Percentiles rank a stretch among this genome's conserved stretches.
These are phyloP conservation scores for Aspergillus jensenii DNA, from an alignment of 2,329 filamentous ascomycete genomes.

Conservation along the genomic window DNA sequence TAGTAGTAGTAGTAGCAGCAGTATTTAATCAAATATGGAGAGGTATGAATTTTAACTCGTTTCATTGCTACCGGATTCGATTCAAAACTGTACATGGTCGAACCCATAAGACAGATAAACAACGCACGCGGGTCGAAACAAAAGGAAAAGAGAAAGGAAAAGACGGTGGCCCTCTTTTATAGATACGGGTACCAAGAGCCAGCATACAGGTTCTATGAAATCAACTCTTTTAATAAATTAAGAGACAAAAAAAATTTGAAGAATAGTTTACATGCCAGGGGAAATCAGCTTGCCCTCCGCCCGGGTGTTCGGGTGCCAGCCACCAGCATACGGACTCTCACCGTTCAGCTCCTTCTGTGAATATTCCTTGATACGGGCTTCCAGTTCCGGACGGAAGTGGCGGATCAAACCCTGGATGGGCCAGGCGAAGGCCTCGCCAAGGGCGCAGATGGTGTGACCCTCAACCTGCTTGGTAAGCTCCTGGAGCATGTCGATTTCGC, in stretches of 20 bases:
- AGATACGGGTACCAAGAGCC: not conserved
- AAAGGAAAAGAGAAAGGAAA: not conserved
- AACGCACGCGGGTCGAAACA: not conserved
- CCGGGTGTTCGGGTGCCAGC: slow-evolving; percentile 74
- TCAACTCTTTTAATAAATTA: slow-evolving; percentile 4
- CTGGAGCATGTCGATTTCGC: slow-evolving; percentile 99
- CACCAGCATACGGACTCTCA: slow-evolving; percentile 71
- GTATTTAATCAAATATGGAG: no score
- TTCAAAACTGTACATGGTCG: slow-evolving; percentile 10
- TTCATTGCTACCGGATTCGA: slow-evolving; percentile 9
- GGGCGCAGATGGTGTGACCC: slow-evolving; percentile 96
- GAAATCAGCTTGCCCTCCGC: slow-evolving; percentile 81
- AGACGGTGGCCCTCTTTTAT: not conserved
- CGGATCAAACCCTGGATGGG: slow-evolving; percentile 96
- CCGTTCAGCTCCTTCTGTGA: slow-evolving; percentile 70
- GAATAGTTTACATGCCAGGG: slow-evolving; percentile 80
- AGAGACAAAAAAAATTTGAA: not conserved
- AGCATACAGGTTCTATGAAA: not conserved
- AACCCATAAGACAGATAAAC: slow-evolving; percentile 2
- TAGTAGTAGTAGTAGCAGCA: no score
- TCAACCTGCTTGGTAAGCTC: slow-evolving; percentile 99
- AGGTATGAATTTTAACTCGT: not conserved
- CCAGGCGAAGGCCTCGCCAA: slow-evolving; percentile 98
- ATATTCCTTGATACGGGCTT: slow-evolving; percentile 84
- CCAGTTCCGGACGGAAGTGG: slow-evolving; percentile 94